Conservation (phyloP, 2,329 filamentous ascomycete genomes). For the Gnomoniopsis smithogilvyi region DNA sequence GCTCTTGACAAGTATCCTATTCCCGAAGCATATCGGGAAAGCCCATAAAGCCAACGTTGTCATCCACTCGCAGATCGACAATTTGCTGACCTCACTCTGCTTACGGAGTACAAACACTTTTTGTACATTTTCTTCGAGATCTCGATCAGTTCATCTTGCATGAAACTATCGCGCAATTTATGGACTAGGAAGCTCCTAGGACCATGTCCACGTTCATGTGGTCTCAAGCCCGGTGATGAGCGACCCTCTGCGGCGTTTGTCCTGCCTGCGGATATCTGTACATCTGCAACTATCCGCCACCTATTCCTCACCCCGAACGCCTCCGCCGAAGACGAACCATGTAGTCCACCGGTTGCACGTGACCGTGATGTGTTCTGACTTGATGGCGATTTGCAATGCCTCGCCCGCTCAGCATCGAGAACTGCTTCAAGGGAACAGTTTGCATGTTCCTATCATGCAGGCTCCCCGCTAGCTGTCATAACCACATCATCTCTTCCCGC, state of each 20-base stretch:
- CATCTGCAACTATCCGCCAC: background rate
- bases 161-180: background rate
- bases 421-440: background rate
- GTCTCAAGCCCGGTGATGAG: background rate
- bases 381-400: background rate
- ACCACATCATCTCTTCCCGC: background rate
- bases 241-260: background rate
- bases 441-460: background rate
- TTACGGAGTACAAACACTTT: background rate
- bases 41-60: background rate
- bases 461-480: background rate
- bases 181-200: background rate
- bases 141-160: constrained; percentile 12
- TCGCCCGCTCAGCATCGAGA: background rate
- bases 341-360: background rate
- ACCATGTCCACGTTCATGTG: no score
- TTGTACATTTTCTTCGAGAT: background rate
- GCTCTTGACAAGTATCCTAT: background rate
- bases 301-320: background rate
- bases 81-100: background rate
- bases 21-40: background rate
- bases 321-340: background rate
- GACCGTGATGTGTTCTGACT: background rate
- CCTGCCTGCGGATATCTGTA: background rate
- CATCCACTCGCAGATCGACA: background rate